Evolutionary conservation across 129 eudicot genomes (phyloP), one percentile per base, ranked within the genome.

Genomic region (Flaveria robusta): DNA sequence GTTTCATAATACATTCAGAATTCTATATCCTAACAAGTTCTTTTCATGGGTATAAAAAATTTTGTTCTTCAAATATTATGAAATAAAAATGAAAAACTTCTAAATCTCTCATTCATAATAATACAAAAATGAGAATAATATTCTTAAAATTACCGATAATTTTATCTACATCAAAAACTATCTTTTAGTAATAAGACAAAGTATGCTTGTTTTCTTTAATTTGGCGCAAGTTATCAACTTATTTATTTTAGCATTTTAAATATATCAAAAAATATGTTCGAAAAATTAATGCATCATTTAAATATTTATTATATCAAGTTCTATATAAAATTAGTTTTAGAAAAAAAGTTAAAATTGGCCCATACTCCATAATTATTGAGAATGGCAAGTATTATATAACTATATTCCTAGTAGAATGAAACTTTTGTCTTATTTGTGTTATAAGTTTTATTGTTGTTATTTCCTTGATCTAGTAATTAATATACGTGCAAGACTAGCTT

Each of bases 301-400:
- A 34, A 34, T 34, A 34, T 34, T 34, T 34, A 34, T 0, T 34
- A 34, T 34, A 34, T 34, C 39, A 34, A 34, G 39, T 34, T 34
- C 7, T 12, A 14, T 14, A 49, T 49, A 49, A 13, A 11, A n/a
- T n/a, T 51, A 51, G 23, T 51, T 51, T 51, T 51, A 16, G 22
- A 24, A 12, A 62, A 62, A 22, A 62, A 18, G 68, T 60, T 43
- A 51, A 59, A 26, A 26, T 8, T 74, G 60, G 70, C 5, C 70
- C 59, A 60, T 60, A 59, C 12, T 19, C 46, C 70, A 59, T 43
- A 26, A 74, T 27, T 41, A 45, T 60, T 60, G 78, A 54, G 19
- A 39, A 59, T 74, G 70, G 23, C 11, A 13, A 13, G 8, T 37
- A 56, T 31, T 12, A n/a, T 37, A 23, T 22, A 41, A 34, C 23